Base-by-base conservation (phyloP, 768 basidiomycete species). In the Lyophyllum shimeji region DNA sequence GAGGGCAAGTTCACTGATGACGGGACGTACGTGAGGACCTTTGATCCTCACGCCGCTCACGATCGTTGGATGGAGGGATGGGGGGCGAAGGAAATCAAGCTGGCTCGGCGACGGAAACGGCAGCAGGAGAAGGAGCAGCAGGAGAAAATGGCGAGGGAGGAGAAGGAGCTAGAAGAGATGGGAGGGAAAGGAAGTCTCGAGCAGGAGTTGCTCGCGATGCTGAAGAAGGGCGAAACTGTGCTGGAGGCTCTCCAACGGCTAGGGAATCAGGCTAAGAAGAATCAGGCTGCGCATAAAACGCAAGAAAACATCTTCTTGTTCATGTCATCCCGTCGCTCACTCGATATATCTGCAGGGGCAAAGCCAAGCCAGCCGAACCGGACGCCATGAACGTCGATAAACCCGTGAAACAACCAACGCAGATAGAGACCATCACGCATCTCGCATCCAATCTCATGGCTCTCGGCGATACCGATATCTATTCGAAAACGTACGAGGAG, bases 1-100 rank as follows among this genome's bases (percentile, higher is more conserved):
- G 96, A 98, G 73, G 97, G 97, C 37, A 93, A 94, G 67, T 98
- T 99, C 76, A 87, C 92, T 4, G 90, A 90, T 57, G 96, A 98
- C 67, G 97, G 97, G 46, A 89, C 72, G 64, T 93, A 94, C 67
- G 85, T 90, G 47, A 87, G 89, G 61, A 81, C 87, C 11, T 87
- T 88, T 67, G 97, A 99, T 70, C 91, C 90, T 1, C 89, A 95
- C 67, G 93, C 87, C 23, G 82, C 89, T 37, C 95, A 99, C 69
- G 97, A 99, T 71, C 82, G 83, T 31, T 99, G 97, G 97, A 89
- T 99, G 84, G 91, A 94, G n/a, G 87, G 85, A 1, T 61, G 95
- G 33, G 88, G 87, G 63, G 94, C 96, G 65, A 79, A 77, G 56
- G 91, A 88, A 60, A 96, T 99, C 63, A 89, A 89, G 72, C 78